Evolutionary conservation across 768 basidiomycete genomes (phyloP).

Genomic region (Cystofilobasidium ferigula): DNA sequence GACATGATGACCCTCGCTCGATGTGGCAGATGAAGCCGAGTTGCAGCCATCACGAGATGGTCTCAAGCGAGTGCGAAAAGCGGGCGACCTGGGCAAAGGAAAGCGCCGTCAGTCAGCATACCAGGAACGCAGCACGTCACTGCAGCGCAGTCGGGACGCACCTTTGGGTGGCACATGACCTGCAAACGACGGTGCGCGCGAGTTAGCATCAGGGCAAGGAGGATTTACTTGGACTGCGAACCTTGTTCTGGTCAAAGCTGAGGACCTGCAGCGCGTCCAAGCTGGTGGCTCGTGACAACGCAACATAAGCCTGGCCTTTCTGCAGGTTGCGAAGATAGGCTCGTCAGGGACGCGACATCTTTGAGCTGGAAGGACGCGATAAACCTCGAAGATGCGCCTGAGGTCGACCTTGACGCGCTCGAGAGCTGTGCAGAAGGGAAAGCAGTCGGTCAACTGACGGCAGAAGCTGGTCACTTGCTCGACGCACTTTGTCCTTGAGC

Average conservation of each 20-base stretch:
- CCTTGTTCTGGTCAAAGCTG: conserved; percentile 24
- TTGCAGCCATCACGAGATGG: conserved; percentile 4
- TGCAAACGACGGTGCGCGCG: neutral
- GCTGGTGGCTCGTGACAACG: conserved; percentile 21
- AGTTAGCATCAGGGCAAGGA: neutral
- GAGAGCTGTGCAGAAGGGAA: conserved; percentile 42
- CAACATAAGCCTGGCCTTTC: conserved; percentile 20
- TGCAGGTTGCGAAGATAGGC: neutral
- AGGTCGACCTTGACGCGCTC: conserved; percentile 91
- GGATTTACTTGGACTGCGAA: neutral
- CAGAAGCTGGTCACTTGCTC: neutral
- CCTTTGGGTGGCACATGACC: conserved; percentile 25
- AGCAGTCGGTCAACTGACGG: neutral
- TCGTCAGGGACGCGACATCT: neutral
- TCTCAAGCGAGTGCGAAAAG: conserved; percentile 21
- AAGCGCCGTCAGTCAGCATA: neutral
- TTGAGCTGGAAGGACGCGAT: neutral
- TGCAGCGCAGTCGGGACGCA: neutral
- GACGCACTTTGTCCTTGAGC: conserved; percentile 72
- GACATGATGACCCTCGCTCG: too few species aligned
- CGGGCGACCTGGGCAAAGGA: conserved; percentile 8
- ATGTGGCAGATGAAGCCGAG: too few species aligned
- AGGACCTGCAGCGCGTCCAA: conserved; percentile 24
- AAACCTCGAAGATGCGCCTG: conserved; percentile 70
- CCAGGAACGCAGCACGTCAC: neutral